Conservation (phyloP, 192 early-diverging fungal species). For the Entophlyctis luteolus region DNA sequence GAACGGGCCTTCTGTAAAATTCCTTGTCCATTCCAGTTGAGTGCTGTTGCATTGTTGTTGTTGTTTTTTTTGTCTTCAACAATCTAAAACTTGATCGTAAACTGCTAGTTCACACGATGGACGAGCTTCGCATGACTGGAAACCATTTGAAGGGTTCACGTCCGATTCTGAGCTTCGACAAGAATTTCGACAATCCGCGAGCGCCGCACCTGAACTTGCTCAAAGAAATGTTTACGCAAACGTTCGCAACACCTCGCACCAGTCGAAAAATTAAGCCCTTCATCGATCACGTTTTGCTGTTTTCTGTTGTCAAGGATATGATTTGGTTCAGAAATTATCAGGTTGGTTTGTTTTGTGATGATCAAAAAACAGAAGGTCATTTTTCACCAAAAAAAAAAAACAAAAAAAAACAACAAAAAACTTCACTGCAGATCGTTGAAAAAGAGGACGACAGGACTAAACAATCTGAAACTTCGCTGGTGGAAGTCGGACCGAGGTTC, state of each 20-base stretch:
- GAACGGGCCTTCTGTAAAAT: conserved; percentile 90
- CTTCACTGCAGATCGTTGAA: conserved; percentile 67
- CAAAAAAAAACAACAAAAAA: too few relatives aligned
- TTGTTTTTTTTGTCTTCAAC: not conserved
- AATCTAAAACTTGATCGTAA: not conserved
- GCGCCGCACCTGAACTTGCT: conserved; percentile 78
- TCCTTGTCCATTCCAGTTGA: conserved; percentile 92
- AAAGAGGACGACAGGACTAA: conserved; percentile 56
- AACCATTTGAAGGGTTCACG: conserved; percentile 97
- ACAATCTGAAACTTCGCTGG: conserved; percentile 72
- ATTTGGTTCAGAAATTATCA: conserved; percentile 99
- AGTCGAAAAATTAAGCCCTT: conserved; percentile 92
- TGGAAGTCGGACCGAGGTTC: conserved; percentile 98
- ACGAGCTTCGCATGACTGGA: conserved; percentile 96
- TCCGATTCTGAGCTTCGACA: conserved; percentile 91
- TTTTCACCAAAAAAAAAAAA: too few relatives aligned
- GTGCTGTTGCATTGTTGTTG: conserved; percentile 51
- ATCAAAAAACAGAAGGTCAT: too few relatives aligned
- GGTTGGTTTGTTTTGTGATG: conserved; percentile 28
- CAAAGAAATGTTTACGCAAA: conserved; percentile 90
- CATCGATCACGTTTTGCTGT: conserved; percentile 82
- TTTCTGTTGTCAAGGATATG: conserved; percentile 60
- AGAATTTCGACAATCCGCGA: conserved; percentile 73
- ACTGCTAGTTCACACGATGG: conserved; percentile 89
- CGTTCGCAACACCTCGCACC: conserved; percentile 84